Percentiles rank a stretch among this genome's conserved stretches.
Conservation (phyloP, 768 basidiomycete genomes). For the Rhizopogon rudus region DNA sequence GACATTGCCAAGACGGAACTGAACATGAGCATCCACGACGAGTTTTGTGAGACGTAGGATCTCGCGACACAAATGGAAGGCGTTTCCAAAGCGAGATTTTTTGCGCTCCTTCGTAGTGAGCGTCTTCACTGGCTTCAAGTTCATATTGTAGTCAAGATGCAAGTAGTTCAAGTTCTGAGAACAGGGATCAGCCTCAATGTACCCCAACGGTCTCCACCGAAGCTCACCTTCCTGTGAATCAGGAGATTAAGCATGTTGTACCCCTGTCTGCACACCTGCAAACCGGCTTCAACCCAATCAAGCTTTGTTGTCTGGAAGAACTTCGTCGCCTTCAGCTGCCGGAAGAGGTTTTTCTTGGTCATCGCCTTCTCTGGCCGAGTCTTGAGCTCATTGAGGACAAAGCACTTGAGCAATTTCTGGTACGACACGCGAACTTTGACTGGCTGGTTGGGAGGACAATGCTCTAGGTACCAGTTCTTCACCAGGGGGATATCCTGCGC, state of each 20-base stretch:
- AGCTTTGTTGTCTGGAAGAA: constrained; percentile 98
- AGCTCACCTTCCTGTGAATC: constrained; percentile 89
- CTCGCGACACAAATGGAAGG: constrained; percentile 97
- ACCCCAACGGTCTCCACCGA: neutral
- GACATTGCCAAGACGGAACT: constrained; percentile 96
- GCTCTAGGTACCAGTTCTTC: constrained; percentile 98
- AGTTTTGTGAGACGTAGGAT: constrained; percentile 97
- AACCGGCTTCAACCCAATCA: constrained; percentile 98
- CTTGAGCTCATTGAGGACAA: constrained; percentile 90
- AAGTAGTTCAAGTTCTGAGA: constrained; percentile 84
- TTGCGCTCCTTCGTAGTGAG: constrained; percentile 99
- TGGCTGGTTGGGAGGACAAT: constrained; percentile 92
- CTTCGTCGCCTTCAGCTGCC: constrained; percentile 95
- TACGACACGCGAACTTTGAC: constrained; percentile 99
- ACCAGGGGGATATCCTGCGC: constrained; percentile 95
- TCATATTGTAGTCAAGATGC: constrained; percentile 98
- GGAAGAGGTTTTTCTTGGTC: constrained; percentile 97
- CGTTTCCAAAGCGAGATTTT: constrained; percentile 99
- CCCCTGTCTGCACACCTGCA: constrained; percentile 97
- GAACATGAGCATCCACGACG: constrained; percentile 97
- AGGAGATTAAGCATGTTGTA: constrained; percentile 99
- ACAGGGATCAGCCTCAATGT: neutral
- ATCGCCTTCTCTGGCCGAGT: constrained; percentile 90
- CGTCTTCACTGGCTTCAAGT: constrained; percentile 96
- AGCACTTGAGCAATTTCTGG: constrained; percentile 95